These are phyloP conservation scores for Salvia hispanica DNA, from an alignment of 257 asterid species.

Conservation along the genomic window DNA sequence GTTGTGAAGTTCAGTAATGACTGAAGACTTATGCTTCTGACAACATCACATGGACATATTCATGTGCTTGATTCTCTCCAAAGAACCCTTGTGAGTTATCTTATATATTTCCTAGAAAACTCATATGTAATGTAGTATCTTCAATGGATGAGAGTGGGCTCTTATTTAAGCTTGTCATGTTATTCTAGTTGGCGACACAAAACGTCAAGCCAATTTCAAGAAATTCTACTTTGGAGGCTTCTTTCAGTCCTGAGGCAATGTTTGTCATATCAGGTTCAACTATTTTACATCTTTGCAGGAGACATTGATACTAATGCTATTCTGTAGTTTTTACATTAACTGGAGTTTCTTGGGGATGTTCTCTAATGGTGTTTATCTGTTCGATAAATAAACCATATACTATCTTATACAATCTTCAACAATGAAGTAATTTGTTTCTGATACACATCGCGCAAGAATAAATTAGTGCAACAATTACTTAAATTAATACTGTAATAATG, in stretches of 20 bases:
- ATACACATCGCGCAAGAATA: too few relatives aligned
- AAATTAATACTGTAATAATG: too few relatives aligned
- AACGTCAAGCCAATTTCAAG: constrained; percentile 82
- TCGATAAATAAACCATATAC: neutral
- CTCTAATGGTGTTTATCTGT: neutral
- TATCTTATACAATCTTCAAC: neutral
- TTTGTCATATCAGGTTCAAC: constrained; percentile 86
- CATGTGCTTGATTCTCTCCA: constrained; percentile 93
- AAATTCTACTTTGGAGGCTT: constrained; percentile 84
- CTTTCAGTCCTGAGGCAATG: constrained; percentile 96
- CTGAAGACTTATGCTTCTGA: constrained; percentile 90
- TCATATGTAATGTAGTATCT: constrained; percentile 5
- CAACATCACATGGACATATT: constrained; percentile 80
- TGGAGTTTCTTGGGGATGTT: neutral
- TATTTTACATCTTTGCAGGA: constrained; percentile 1
- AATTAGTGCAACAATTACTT: too few relatives aligned
- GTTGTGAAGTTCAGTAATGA: constrained; percentile 88
- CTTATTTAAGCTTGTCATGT: constrained; percentile 23
- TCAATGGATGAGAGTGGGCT: constrained; percentile 19
- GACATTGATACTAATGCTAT: constrained; percentile 3
- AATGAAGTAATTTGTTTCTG: neutral
- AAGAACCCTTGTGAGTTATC: constrained; percentile 75
- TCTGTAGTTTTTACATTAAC: constrained; percentile 5
- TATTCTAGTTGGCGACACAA: constrained; percentile 64
- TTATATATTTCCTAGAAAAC: neutral